Evolutionary conservation across 345 rosid species (phyloP).

Genomic region (Brassica juncea): DNA sequence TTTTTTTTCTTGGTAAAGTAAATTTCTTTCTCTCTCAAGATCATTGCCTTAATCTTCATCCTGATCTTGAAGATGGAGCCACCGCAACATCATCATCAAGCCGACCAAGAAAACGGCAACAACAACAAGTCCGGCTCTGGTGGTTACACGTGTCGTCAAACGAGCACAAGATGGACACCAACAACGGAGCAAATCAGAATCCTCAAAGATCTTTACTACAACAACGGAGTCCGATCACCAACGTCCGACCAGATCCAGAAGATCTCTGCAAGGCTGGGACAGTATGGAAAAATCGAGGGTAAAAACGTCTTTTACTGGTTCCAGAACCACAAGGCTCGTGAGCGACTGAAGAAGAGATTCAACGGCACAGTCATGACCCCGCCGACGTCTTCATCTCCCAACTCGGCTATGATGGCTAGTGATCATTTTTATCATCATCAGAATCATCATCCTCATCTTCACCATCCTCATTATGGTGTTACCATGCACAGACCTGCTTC

Average conservation of each 20-base stretch:
- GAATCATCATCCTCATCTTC: constrained; percentile 19
- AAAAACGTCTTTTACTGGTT: constrained; percentile 99
- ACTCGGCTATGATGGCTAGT: constrained; percentile 29
- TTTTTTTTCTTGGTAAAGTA: constrained; percentile 16
- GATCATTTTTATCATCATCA: constrained; percentile 34
- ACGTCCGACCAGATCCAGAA: constrained; percentile 90
- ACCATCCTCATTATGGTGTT: constrained; percentile 28
- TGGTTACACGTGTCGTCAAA: constrained; percentile 74
- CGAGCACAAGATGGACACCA: constrained; percentile 94
- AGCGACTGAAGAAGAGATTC: constrained; percentile 89
- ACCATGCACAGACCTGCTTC: constrained; percentile 49
- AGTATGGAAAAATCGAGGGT: constrained; percentile 93
- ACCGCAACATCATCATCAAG: constrained; percentile 52
- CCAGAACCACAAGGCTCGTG: constrained; percentile 99
- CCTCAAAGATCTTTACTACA: constrained; percentile 92
- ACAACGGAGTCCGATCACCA: constrained; percentile 83
- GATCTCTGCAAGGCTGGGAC: constrained; percentile 78
- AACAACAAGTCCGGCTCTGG: constrained; percentile 45
- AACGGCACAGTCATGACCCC: constrained; percentile 34
- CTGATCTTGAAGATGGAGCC: constrained; percentile 47
- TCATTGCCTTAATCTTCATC: constrained; percentile 27
- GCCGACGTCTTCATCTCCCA: constrained; percentile 28
- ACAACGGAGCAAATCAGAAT: constrained; percentile 84
- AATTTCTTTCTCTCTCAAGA: constrained; percentile 16
- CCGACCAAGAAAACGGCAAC: constrained; percentile 50